phyloP scores from a whole-genome alignment of 2,329 filamentous ascomycete genomes.

The Cryphonectria nitschkei region DNA sequence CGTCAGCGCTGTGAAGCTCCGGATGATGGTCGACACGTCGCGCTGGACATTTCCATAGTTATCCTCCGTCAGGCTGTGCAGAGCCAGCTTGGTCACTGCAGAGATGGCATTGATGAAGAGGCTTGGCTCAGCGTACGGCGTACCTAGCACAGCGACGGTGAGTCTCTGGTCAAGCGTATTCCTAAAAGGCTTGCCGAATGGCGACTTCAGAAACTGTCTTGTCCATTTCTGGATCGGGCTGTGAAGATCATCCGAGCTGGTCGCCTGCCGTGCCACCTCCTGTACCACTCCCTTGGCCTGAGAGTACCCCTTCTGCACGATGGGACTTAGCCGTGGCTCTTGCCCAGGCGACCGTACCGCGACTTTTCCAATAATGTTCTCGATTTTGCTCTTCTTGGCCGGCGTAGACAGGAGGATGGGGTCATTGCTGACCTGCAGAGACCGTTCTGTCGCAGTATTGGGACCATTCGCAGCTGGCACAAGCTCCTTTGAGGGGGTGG shows the following conservation, averaged over 20 bases:
- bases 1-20: constrained; percentile 71
- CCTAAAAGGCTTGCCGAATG: constrained; percentile 70
- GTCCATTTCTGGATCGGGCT: constrained; percentile 53
- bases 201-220: constrained; percentile 52
- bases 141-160: constrained; percentile 70
- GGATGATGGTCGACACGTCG: constrained; percentile 75
- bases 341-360: constrained; percentile 52
- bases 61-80: constrained; percentile 79
- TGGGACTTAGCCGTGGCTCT: constrained; percentile 53
- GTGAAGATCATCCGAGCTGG: constrained; percentile 53
- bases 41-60: constrained; percentile 83
- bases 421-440: constrained; percentile 35
- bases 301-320: constrained; percentile 54
- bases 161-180: constrained; percentile 69
- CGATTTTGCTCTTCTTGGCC: constrained; percentile 46
- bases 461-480: constrained; percentile 45
- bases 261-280: constrained; percentile 58
- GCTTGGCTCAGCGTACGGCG: constrained; percentile 70
- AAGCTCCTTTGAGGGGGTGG: constrained; percentile 40
- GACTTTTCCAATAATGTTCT: constrained; percentile 47
- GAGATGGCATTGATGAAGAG: constrained; percentile 74
- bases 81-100: constrained; percentile 69
- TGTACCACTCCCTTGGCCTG: constrained; percentile 53
- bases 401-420: constrained; percentile 48
- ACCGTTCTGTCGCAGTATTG: not conserved